Evolutionary conservation across 2,329 filamentous ascomycete species (phyloP).

Genomic region (Aureobasidium leucospermi): DNA sequence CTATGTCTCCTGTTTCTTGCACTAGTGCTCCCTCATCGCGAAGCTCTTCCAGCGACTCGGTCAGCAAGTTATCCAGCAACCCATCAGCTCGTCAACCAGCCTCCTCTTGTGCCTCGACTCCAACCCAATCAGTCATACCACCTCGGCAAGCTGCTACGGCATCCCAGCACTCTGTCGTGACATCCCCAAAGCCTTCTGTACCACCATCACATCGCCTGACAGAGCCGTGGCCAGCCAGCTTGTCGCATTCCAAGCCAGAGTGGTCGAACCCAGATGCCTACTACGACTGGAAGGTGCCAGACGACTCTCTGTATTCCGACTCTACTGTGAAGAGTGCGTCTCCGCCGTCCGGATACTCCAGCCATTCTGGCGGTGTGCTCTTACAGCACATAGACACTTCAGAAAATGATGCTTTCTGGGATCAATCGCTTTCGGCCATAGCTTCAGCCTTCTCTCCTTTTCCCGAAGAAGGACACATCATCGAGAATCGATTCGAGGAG

Average conservation of each 20-base stretch:
- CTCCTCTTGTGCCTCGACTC: not conserved
- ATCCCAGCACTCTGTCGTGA: too few species aligned
- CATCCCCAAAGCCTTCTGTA: too few species aligned
- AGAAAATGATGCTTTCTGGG: not conserved
- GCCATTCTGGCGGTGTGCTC: not conserved
- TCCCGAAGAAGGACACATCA: too few species aligned
- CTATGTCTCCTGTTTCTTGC: not conserved
- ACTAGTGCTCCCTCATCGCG: not conserved
- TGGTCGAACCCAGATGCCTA: not conserved
- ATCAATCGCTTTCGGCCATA: not conserved
- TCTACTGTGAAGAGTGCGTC: not conserved
- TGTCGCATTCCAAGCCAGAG: not conserved
- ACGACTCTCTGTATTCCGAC: constrained; percentile 1
- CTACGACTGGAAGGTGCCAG: not conserved
- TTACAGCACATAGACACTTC: not conserved
- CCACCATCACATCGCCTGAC: too few species aligned
- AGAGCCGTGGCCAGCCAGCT: not conserved
- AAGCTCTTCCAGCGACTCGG: not conserved
- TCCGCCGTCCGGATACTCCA: not conserved
- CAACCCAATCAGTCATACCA: not conserved
- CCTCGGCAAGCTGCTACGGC: not conserved
- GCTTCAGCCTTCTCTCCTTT: not conserved
- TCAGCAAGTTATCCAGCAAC: not conserved
- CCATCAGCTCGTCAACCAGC: not conserved
- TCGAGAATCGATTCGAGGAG: too few species aligned